Evolutionary conservation across 176 grass and related monocot species (phyloP).

Genomic region (Puccinellia tenuiflora): DNA sequence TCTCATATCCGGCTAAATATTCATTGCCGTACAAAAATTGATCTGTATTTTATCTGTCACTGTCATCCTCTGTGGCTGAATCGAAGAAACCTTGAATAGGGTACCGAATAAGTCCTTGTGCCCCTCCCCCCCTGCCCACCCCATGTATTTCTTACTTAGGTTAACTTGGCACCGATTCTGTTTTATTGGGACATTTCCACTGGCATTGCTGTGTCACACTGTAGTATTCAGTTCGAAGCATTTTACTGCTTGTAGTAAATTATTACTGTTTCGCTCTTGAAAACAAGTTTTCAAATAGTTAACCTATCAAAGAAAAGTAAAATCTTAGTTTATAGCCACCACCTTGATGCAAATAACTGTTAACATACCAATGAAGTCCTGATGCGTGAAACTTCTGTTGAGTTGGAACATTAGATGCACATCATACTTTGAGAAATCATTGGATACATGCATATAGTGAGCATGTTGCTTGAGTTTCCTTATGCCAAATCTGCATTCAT

Average conservation of each 20-base stretch:
- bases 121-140: background rate
- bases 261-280: background rate
- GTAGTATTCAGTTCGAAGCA: background rate
- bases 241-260: background rate
- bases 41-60: background rate
- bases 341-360: background rate
- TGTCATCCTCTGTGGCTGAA: background rate
- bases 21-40: background rate
- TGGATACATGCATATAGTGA: background rate
- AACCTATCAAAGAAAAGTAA: background rate
- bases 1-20: background rate
- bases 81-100: background rate
- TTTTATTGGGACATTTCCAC: background rate
- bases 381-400: background rate
- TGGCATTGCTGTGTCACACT: background rate
- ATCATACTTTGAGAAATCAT: background rate
- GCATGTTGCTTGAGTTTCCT: background rate
- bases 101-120: background rate
- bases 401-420: conserved; percentile 3
- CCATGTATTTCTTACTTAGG: background rate
- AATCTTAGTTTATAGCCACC: background rate
- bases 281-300: background rate
- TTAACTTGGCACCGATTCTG: background rate
- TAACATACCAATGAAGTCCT: background rate
- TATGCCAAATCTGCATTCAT: background rate